Evolutionary conservation across 176 grass and related monocot genomes (phyloP).

Genomic region (Oryza coarctata): DNA sequence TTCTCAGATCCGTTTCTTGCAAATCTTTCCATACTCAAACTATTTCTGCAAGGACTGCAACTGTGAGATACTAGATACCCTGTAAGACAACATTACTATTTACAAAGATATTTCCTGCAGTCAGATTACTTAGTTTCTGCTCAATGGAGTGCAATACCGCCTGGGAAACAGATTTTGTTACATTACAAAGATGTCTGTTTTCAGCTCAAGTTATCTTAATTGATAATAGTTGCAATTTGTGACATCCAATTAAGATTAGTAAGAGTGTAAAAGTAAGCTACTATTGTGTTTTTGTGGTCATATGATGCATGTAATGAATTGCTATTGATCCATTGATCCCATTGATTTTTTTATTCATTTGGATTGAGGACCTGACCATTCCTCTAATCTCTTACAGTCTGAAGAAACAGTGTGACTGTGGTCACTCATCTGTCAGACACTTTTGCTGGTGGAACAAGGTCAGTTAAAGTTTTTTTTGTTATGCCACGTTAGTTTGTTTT

Average conservation of each 20-base stretch:
- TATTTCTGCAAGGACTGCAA: conserved; percentile 96
- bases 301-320: conserved; percentile 6
- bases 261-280: conserved; percentile 3
- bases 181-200: background rate
- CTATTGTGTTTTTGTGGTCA: background rate
- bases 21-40: conserved; percentile 84
- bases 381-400: conserved; percentile 47
- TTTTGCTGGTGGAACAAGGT: conserved; percentile 99
- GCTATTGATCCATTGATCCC: background rate
- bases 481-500: background rate
- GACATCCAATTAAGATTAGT: background rate
- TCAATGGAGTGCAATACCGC: background rate
- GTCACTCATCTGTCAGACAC: conserved; percentile 85
- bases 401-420: conserved; percentile 65
- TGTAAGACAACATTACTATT: conserved; percentile 38
- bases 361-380: conserved; percentile 29
- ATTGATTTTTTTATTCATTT: conserved; percentile 18
- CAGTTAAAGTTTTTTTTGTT: conserved; percentile 23
- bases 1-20: conserved; percentile 88
- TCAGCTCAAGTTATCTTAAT: conserved; percentile 4
- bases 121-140: background rate
- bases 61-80: conserved; percentile 72
- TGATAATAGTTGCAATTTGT: background rate
- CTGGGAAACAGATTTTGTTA: background rate
- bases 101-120: conserved; percentile 8